A percentile compares a stretch with the other conserved stretches of the same genome.
phyloP scores from a whole-genome alignment of 441 rosid genomes.

The Croton laevigatus region DNA sequence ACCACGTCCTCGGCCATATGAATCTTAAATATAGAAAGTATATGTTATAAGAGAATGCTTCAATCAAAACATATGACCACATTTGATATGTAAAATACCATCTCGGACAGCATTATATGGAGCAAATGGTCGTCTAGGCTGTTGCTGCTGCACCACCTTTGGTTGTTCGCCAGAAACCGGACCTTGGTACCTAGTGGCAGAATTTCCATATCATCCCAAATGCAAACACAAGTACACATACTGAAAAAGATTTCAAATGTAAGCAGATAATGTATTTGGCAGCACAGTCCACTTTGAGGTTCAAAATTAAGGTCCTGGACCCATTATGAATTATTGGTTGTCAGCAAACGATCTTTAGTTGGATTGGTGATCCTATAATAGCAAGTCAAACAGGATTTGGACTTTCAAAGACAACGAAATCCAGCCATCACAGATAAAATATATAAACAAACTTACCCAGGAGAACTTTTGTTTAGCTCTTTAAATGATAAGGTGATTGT shows the following conservation, averaged over 20 bases:
- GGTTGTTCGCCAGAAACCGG: conserved; percentile 48
- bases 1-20: conserved; percentile 68
- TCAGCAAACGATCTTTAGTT: not conserved
- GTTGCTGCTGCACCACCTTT: conserved; percentile 49
- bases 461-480: conserved; percentile 64
- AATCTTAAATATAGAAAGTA: conserved; percentile 42
- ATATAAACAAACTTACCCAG: conserved; percentile 58
- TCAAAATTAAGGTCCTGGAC: not conserved
- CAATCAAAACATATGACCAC: conserved; percentile 6
- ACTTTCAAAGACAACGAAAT: not conserved
- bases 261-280: not conserved
- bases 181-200: conserved; percentile 69
- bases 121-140: conserved; percentile 39
- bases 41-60: conserved; percentile 9
- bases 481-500: conserved; percentile 70
- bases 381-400: not conserved
- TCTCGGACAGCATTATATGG: conserved; percentile 54
- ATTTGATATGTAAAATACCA: conserved; percentile 39
- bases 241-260: not conserved
- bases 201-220: conserved; percentile 12
- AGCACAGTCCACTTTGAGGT: not conserved
- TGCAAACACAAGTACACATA: not conserved
- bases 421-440: not conserved
- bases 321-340: not conserved
- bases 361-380: not conserved